Percentiles rank a stretch among this genome's conserved stretches.
These are phyloP conservation scores for Primulina huaijiensis DNA, from an alignment of 257 asterid species.

Conservation along the genomic window DNA sequence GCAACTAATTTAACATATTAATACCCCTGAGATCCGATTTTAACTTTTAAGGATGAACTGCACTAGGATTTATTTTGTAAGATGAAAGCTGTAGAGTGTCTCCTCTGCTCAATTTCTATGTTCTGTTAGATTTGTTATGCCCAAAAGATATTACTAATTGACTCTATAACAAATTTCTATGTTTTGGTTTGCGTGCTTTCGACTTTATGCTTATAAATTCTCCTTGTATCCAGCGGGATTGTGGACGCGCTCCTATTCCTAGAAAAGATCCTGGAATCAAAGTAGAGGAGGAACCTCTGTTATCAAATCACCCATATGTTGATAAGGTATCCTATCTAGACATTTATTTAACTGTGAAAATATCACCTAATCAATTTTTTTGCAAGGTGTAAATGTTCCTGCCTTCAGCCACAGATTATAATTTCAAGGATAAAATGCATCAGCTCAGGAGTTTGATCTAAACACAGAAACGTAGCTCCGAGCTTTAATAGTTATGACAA, in stretches of 20 bases:
- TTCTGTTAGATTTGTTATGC: not conserved
- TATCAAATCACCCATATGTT: constrained; percentile 90
- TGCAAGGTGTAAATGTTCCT: not conserved
- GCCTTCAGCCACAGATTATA: constrained; percentile 4
- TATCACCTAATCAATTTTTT: constrained; percentile 15
- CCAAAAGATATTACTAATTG: not conserved
- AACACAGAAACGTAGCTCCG: not conserved
- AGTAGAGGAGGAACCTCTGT: constrained; percentile 83
- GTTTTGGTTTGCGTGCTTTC: constrained; percentile 16
- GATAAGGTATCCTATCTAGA: constrained; percentile 55
- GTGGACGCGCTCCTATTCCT: constrained; percentile 87
- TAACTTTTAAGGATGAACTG: not conserved
- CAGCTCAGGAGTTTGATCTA: not conserved
- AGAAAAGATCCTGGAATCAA: constrained; percentile 81
- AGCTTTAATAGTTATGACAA: not conserved
- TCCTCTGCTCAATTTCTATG: not conserved
- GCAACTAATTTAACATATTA: not conserved
- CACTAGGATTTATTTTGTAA: no score
- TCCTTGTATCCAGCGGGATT: constrained; percentile 63
- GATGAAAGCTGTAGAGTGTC: not conserved
- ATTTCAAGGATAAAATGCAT: not conserved
- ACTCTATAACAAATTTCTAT: not conserved
- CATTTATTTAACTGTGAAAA: constrained; percentile 12
- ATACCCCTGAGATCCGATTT: not conserved
- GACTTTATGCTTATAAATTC: constrained; percentile 24